These are phyloP conservation scores for Aspergillus eucalypticola DNA, from an alignment of 2,329 filamentous ascomycete genomes.

Conservation along the genomic window DNA sequence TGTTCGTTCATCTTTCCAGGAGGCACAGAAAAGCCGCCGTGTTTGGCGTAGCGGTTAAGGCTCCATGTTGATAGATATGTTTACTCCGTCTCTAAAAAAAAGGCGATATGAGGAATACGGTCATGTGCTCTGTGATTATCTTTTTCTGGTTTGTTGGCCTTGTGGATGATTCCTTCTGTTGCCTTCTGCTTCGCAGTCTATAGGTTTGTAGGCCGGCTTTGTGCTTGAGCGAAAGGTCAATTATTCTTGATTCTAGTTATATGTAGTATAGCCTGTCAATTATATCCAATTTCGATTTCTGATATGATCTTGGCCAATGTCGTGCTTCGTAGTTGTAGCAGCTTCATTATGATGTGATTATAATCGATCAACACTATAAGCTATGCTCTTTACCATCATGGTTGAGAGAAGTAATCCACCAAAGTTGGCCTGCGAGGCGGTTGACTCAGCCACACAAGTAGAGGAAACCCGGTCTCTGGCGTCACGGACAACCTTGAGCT, in stretches of 20 bases:
- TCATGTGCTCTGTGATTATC: constrained; percentile 14
- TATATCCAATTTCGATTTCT: constrained; percentile 18
- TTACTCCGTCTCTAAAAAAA: constrained; percentile 21
- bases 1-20: constrained; percentile 17
- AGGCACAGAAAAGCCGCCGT: constrained; percentile 23
- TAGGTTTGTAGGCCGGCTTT: constrained; percentile 26
- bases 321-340: background rate
- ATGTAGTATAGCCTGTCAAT: constrained; percentile 18
- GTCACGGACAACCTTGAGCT: too few relatives aligned
- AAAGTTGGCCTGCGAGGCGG: too few relatives aligned
- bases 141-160: constrained; percentile 13
- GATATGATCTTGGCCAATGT: background rate
- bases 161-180: constrained; percentile 17
- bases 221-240: constrained; percentile 34
- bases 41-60: constrained; percentile 30
- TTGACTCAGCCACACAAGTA: too few relatives aligned
- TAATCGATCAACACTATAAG: too few relatives aligned
- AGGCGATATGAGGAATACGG: constrained; percentile 16
- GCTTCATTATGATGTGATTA: too few relatives aligned
- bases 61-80: constrained; percentile 35
- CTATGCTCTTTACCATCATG: too few relatives aligned
- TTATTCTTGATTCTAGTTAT: constrained; percentile 16
- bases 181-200: constrained; percentile 15
- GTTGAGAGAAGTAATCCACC: too few relatives aligned
- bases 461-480: too few relatives aligned